Conservation (phyloP, 2,329 filamentous ascomycete genomes). For the Aspergillus brunneoviolaceus region DNA sequence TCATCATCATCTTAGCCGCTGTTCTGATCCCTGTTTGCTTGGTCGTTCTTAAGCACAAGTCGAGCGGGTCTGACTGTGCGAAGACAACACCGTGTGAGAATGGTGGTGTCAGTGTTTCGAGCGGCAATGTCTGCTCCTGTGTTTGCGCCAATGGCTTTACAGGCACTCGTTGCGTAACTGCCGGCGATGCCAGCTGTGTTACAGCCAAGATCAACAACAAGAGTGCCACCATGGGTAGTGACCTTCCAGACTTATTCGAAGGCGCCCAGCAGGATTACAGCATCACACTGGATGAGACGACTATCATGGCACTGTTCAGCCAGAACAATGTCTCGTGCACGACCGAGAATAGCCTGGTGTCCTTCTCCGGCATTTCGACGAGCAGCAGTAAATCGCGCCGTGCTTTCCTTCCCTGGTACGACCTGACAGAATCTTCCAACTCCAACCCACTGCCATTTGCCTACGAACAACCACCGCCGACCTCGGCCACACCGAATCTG, state of each 20-base stretch:
- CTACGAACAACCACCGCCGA: slow-evolving; percentile 11
- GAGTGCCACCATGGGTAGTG: slow-evolving; percentile 78
- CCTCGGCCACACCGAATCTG: slow-evolving; percentile 8
- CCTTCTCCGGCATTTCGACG: slow-evolving; percentile 63
- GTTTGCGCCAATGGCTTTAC: slow-evolving; percentile 89
- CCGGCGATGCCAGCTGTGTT: slow-evolving; percentile 55
- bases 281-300: slow-evolving; percentile 68
- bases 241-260: slow-evolving; percentile 72
- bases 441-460: slow-evolving; percentile 1
- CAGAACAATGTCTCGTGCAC: slow-evolving; percentile 73
- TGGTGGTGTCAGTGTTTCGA: slow-evolving; percentile 73
- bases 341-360: slow-evolving; percentile 82
- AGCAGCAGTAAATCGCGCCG: slow-evolving; percentile 30
- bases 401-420: slow-evolving; percentile 11
- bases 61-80: slow-evolving; percentile 51
- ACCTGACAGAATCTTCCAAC: neutral
- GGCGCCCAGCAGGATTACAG: slow-evolving; percentile 68
- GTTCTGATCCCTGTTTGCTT: slow-evolving; percentile 73
- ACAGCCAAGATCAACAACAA: slow-evolving; percentile 48
- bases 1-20: slow-evolving; percentile 75
- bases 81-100: slow-evolving; percentile 68
- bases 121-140: slow-evolving; percentile 71
- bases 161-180: slow-evolving; percentile 56
- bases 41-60: slow-evolving; percentile 56
- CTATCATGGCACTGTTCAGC: slow-evolving; percentile 75